Conservation (phyloP, 768 basidiomycete genomes). For the Myochromella boudieri region DNA sequence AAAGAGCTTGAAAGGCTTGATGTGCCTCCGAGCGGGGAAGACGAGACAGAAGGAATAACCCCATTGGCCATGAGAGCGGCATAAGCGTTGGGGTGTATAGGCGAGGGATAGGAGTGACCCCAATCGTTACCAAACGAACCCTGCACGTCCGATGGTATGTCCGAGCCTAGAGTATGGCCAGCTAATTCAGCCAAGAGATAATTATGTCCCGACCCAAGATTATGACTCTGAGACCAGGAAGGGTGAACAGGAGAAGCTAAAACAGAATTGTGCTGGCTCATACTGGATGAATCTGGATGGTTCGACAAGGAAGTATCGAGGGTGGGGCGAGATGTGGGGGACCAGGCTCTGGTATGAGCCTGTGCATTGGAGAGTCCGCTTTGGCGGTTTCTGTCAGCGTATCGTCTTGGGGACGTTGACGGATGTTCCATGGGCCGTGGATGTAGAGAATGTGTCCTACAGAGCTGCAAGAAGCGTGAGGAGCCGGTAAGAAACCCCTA, state of each 20-base stretch:
- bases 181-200: constrained; percentile 16
- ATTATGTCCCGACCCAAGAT: constrained; percentile 17
- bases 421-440: constrained; percentile 20
- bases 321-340: constrained; percentile 31
- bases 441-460: constrained; percentile 1
- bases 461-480: constrained; percentile 5
- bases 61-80: constrained; percentile 62
- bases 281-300: constrained; percentile 25
- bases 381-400: constrained; percentile 24
- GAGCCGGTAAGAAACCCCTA: constrained; percentile 7
- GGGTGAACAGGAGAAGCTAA: constrained; percentile 31
- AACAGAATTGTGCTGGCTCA: constrained; percentile 29
- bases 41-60: constrained; percentile 42
- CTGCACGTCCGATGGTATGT: constrained; percentile 13
- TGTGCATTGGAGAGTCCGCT: constrained; percentile 27
- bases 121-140: constrained; percentile 41
- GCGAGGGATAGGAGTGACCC: constrained; percentile 58
- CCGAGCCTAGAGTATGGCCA: constrained; percentile 13
- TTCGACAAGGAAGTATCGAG: constrained; percentile 31
- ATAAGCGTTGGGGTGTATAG: constrained; percentile 61
- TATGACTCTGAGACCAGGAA: constrained; percentile 35
- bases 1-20: constrained; percentile 40
- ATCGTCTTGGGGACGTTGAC: constrained; percentile 27
- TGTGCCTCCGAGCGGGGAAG: constrained; percentile 26
- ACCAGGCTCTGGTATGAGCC: constrained; percentile 18